phyloP scores from a whole-genome alignment of 1,284 basidiomycete species.

The Malassezia brasiliensis region DNA sequence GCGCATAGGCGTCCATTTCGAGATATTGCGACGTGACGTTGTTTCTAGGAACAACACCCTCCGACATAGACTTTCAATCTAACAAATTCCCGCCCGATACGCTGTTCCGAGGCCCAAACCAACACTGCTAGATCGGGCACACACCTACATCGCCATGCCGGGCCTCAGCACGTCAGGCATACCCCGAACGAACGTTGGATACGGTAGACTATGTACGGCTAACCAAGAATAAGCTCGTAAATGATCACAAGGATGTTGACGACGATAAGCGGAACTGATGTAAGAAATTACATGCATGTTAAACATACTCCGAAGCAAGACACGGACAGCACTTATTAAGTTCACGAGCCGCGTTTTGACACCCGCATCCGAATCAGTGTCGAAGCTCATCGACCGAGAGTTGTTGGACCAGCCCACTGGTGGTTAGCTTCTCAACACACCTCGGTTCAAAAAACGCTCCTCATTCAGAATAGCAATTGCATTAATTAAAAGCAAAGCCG shows the following conservation, averaged over 20 bases:
- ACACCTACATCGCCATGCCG: background rate
- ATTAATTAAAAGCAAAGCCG: conserved; percentile 69
- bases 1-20: background rate
- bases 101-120: background rate
- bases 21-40: background rate
- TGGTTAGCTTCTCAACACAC: conserved; percentile 54
- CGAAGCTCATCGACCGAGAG: conserved; percentile 20
- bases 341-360: conserved; percentile 80
- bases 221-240: conserved; percentile 16
- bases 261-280: conserved; percentile 16
- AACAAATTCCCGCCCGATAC: background rate
- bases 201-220: background rate
- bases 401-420: conserved; percentile 77
- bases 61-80: no score
- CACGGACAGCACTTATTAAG: conserved; percentile 83
- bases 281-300: background rate
- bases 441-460: conserved; percentile 82
- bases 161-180: no score
- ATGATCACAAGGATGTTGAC: conserved; percentile 16
- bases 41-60: no score
- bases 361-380: conserved; percentile 47
- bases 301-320: conserved; percentile 84
- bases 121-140: background rate
- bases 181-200: no score
- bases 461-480: conserved; percentile 87